A percentile compares a stretch with the other conserved stretches of the same genome.
These are phyloP conservation scores for Bruguiera hainesii DNA, from an alignment of 441 rosid species.

Conservation along the genomic window DNA sequence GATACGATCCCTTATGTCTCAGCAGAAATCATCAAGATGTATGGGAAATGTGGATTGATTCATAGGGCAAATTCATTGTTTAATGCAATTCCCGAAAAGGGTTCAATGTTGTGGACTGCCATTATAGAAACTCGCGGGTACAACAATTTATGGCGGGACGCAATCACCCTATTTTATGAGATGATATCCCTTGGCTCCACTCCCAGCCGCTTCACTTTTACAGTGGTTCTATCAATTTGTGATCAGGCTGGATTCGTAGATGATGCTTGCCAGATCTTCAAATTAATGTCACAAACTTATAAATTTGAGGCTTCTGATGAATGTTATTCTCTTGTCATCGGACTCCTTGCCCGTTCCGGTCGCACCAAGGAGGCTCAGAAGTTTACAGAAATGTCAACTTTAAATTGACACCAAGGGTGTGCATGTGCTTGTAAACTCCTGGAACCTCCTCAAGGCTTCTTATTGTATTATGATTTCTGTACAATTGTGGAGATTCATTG, in stretches of 20 bases:
- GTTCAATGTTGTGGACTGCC: slow-evolving; percentile 77
- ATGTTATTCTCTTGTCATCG: slow-evolving; percentile 37
- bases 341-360: slow-evolving; percentile 48
- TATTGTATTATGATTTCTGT: too few species aligned
- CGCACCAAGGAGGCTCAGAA: slow-evolving; percentile 48
- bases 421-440: slow-evolving; percentile 17
- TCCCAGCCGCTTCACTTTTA: slow-evolving; percentile 65
- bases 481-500: too few species aligned
- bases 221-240: slow-evolving; percentile 57
- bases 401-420: slow-evolving; percentile 16
- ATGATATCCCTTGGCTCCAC: slow-evolving; percentile 57
- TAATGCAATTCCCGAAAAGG: slow-evolving; percentile 55
- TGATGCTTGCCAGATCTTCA: slow-evolving; percentile 52
- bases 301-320: slow-evolving; percentile 45
- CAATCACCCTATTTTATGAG: slow-evolving; percentile 47
- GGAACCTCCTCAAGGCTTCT: background rate
- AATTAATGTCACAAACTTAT: slow-evolving; percentile 43
- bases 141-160: slow-evolving; percentile 43
- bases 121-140: slow-evolving; percentile 59
- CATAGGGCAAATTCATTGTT: slow-evolving; percentile 46
- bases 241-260: slow-evolving; percentile 67
- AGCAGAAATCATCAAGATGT: slow-evolving; percentile 67
- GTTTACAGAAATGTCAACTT: slow-evolving; percentile 33
- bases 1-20: slow-evolving; percentile 56
- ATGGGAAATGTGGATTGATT: slow-evolving; percentile 55